These are phyloP conservation scores for Drechslerella stenobrocha DNA, from an alignment of 2,329 filamentous ascomycete genomes.

Conservation along the genomic window DNA sequence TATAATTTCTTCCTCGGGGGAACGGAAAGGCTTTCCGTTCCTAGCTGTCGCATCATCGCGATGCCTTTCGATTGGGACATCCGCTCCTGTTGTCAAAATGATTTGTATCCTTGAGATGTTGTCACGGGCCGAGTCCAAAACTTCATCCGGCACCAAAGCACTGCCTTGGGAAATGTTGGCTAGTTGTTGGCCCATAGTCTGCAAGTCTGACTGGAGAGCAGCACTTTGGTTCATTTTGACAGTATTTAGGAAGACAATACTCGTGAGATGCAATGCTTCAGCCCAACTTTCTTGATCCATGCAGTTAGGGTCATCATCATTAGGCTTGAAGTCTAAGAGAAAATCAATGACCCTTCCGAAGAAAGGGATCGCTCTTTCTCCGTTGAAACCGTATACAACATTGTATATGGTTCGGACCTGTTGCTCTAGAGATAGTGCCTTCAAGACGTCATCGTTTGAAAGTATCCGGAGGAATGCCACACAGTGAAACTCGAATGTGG, in stretches of 20 bases:
- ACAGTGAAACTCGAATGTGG: slow-evolving; percentile 48
- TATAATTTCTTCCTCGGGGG: slow-evolving; percentile 25
- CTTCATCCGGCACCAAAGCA: background rate
- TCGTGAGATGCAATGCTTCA: slow-evolving; percentile 10
- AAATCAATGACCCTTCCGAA: slow-evolving; percentile 41
- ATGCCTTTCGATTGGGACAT: slow-evolving; percentile 9
- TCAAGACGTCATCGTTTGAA: slow-evolving; percentile 50
- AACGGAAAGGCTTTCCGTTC: background rate
- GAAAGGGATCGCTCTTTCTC: slow-evolving; percentile 50
- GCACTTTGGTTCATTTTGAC: slow-evolving; percentile 36
- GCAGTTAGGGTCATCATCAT: slow-evolving; percentile 3
- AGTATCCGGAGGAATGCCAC: slow-evolving; percentile 51
- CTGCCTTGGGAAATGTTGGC: background rate
- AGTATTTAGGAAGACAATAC: slow-evolving; percentile 20
- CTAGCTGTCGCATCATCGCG: background rate
- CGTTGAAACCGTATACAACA: slow-evolving; percentile 52
- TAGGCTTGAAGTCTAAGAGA: slow-evolving; percentile 8
- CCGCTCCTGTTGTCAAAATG: slow-evolving; percentile 24
- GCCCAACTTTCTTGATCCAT: slow-evolving; percentile 24
- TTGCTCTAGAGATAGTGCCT: slow-evolving; percentile 52
- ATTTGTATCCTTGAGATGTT: slow-evolving; percentile 22
- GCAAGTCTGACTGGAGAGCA: slow-evolving; percentile 15
- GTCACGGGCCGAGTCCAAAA: background rate
- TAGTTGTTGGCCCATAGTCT: slow-evolving; percentile 13
- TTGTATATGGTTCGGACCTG: slow-evolving; percentile 53